A percentile compares a stretch with the other conserved stretches of the same genome.
These are phyloP conservation scores for Malbranchea zuffiana DNA, from an alignment of 2,329 filamentous ascomycete species.

Conservation along the genomic window DNA sequence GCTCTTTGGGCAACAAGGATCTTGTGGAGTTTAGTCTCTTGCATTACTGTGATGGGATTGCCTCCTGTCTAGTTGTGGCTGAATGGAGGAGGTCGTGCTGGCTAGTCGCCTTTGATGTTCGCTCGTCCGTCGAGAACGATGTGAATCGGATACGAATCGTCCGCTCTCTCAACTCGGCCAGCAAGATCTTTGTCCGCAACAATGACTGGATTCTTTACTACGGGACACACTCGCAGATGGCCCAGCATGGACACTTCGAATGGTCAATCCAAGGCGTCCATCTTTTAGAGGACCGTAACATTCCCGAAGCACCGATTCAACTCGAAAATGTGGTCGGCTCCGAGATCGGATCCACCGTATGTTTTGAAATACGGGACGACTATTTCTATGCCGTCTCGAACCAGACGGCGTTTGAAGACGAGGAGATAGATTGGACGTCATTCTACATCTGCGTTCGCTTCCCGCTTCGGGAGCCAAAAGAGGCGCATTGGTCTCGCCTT, in stretches of 20 bases:
- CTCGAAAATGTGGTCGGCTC: slow-evolving; percentile 51
- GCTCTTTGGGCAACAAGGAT: slow-evolving; percentile 12
- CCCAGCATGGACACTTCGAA: slow-evolving; percentile 45
- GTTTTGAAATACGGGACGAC: slow-evolving; percentile 57
- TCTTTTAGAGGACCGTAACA: slow-evolving; percentile 33
- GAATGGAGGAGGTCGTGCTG: slow-evolving; percentile 35
- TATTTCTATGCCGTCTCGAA: slow-evolving; percentile 62
- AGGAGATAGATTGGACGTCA: slow-evolving; percentile 54
- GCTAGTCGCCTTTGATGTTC: slow-evolving; percentile 44
- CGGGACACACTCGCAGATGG: slow-evolving; percentile 50
- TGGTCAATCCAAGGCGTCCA: slow-evolving; percentile 52
- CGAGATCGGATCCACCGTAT: slow-evolving; percentile 57
- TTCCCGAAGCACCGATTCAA: slow-evolving; percentile 37
- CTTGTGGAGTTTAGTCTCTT: slow-evolving; percentile 45
- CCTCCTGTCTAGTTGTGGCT: slow-evolving; percentile 48
- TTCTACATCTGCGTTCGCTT: slow-evolving; percentile 60
- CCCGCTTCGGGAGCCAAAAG: slow-evolving; percentile 40
- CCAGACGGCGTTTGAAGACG: slow-evolving; percentile 49
- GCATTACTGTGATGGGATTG: slow-evolving; percentile 46
- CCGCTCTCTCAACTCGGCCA: slow-evolving; percentile 35
- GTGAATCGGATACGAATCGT: slow-evolving; percentile 34
- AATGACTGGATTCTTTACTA: slow-evolving; percentile 52
- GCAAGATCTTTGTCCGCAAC: slow-evolving; percentile 58
- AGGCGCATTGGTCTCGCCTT: slow-evolving; percentile 41
- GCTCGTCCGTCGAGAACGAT: slow-evolving; percentile 12